Evolutionary conservation across 116 monocot genomes (phyloP).

Genomic region (Posidonia oceanica): DNA sequence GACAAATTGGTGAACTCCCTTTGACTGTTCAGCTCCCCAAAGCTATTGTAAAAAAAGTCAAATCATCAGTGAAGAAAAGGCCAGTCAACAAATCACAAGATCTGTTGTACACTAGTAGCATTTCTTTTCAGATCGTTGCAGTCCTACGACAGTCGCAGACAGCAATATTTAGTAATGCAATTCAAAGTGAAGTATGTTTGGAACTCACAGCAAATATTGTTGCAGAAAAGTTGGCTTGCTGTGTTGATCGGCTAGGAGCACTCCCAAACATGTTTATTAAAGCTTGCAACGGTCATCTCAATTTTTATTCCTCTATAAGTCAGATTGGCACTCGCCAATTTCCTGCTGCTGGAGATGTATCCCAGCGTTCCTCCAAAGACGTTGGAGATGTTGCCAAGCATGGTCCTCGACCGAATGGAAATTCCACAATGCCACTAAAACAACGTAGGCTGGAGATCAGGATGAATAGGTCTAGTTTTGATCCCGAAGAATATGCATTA

Average conservation of each 20-base stretch:
- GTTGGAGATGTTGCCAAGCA: conserved; percentile 8
- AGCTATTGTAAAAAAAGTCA: conserved; percentile 66
- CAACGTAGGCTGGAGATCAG: conserved; percentile 53
- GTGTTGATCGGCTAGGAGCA: conserved; percentile 18
- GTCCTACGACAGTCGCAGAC: conserved; percentile 17
- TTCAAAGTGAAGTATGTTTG: conserved; percentile 12
- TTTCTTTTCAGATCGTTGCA: conserved; percentile 74
- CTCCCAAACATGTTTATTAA: conserved; percentile 24
- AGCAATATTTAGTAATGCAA: background rate
- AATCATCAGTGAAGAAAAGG: conserved; percentile 43
- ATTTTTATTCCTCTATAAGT: conserved; percentile 53
- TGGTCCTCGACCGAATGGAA: conserved; percentile 5
- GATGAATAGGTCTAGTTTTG: conserved; percentile 75
- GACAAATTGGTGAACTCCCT: conserved; percentile 26
- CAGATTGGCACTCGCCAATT: background rate
- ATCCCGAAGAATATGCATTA: conserved; percentile 76
- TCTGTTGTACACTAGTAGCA: conserved; percentile 65
- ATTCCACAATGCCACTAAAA: conserved; percentile 17
- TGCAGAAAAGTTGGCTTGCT: conserved; percentile 54
- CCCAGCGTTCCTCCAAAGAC: background rate
- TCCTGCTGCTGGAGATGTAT: background rate
- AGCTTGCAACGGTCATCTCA: conserved; percentile 91
- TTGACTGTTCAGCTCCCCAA: conserved; percentile 39
- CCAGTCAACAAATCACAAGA: conserved; percentile 35
- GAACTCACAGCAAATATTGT: conserved; percentile 36